Base-by-base conservation (phyloP, 371 early-diverging fungal genomes). In the Mucor irregularis region DNA sequence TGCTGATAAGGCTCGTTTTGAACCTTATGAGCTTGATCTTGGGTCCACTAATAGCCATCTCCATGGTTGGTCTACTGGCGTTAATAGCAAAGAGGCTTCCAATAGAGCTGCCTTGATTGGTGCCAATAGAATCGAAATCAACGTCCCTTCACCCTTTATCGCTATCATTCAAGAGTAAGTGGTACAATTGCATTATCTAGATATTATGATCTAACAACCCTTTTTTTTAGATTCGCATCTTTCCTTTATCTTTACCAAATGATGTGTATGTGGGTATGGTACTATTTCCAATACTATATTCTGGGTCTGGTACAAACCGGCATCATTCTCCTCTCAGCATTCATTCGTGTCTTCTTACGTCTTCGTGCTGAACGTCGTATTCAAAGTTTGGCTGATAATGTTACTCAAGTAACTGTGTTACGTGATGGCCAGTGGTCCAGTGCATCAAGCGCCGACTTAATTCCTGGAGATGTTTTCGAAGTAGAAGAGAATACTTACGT, bases 161-260 rank as follows among this genome's bases (percentile, higher is more conserved):
- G 87, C 83, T 8, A 45, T 87, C 30, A 63, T 64, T 33, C 76
- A 78, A 55, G 90, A 89, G 74, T 66, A 62, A 53, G 66, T n/a
- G n/a, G n/a, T n/a, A n/a, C n/a, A n/a, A n/a, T n/a, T n/a, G n/a
- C n/a, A n/a, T n/a, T n/a, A n/a, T n/a, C n/a, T n/a, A n/a, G n/a
- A n/a, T 19, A 9, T 39, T 22, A 22, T 13, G 19, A 19, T 21
- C 39, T 39, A n/a, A 34, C 35, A 39, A 19, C 21, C 21, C 8
- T 6, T 7, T 8, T 24, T 13, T 21, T 10, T 57, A 66, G 66
- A 47, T 86, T 88, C 48, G 59, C 78, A 31, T 76, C 81, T 13
- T 80, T 85, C 53, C 84, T 90, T 58, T 91, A 91, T 56, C 69
- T 88, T 13, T 91, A 88, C 65, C 90, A 91, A 68, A 64, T 87